Evolutionary conservation across 768 basidiomycete genomes (phyloP).

Genomic region (Ramaria sp.): DNA sequence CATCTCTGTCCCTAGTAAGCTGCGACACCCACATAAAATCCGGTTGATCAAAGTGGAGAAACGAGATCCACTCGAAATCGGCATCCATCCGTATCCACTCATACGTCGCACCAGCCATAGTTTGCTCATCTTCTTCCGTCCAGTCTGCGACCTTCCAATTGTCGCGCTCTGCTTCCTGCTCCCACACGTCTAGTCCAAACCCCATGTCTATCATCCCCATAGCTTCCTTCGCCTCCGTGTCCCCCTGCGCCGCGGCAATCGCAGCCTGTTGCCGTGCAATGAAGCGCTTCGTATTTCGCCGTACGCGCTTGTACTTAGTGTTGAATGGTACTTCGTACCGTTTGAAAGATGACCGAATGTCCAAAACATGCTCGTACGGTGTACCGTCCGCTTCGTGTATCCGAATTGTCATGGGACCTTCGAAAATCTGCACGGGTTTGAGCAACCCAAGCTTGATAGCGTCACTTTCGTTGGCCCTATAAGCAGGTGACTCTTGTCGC

Average conservation of each 20-base stretch:
- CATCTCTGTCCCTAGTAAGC: slow-evolving; percentile 89
- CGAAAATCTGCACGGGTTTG: slow-evolving; percentile 87
- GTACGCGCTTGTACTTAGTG: slow-evolving; percentile 94
- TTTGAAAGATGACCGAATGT: slow-evolving; percentile 79
- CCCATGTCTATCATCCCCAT: slow-evolving; percentile 92
- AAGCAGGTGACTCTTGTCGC: slow-evolving; percentile 79
- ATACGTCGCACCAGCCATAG: slow-evolving; percentile 92
- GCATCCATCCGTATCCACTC: slow-evolving; percentile 99
- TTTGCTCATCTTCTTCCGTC: slow-evolving; percentile 91
- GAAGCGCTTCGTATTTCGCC: slow-evolving; percentile 92
- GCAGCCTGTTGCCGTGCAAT: slow-evolving; percentile 87
- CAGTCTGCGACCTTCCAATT: slow-evolving; percentile 97
- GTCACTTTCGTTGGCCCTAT: slow-evolving; percentile 50
- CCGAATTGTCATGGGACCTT: slow-evolving; percentile 97
- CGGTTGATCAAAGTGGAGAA: slow-evolving; percentile 84
- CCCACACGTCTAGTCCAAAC: slow-evolving; percentile 91
- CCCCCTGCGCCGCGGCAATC: slow-evolving; percentile 86
- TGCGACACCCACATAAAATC: slow-evolving; percentile 99
- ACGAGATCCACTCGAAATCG: slow-evolving; percentile 98
- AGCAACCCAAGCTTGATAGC: slow-evolving; percentile 54
- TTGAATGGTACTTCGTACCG: slow-evolving; percentile 98
- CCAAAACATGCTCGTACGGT: slow-evolving; percentile 95
- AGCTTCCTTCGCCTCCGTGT: slow-evolving; percentile 84
- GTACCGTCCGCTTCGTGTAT: slow-evolving; percentile 99
- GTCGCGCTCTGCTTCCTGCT: slow-evolving; percentile 85